These are phyloP conservation scores for Mangifera indica DNA, from an alignment of 345 rosid genomes.

Conservation along the genomic window DNA sequence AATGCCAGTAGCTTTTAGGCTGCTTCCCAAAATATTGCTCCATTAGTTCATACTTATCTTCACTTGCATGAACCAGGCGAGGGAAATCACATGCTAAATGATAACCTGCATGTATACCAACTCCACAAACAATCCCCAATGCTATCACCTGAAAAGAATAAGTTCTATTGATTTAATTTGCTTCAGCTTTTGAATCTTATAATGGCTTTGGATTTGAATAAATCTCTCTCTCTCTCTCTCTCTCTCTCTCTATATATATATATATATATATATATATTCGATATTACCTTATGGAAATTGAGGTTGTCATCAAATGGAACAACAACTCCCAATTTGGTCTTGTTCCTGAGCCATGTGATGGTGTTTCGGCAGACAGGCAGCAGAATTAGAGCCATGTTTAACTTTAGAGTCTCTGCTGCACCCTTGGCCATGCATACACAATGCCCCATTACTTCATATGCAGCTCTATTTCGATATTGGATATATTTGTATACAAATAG, in stretches of 20 bases:
- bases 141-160: slow-evolving; percentile 49
- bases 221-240: too few relatives aligned
- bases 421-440: slow-evolving; percentile 78
- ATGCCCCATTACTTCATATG: slow-evolving; percentile 51
- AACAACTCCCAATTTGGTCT: slow-evolving; percentile 31
- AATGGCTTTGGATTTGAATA: too few relatives aligned
- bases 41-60: slow-evolving; percentile 47
- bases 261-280: too few relatives aligned
- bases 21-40: slow-evolving; percentile 52
- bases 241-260: too few relatives aligned
- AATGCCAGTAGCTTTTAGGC: slow-evolving; percentile 59
- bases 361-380: too few relatives aligned
- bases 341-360: too few relatives aligned
- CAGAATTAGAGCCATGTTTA: slow-evolving; percentile 19
- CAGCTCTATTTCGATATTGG: slow-evolving; percentile 45
- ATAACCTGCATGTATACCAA: slow-evolving; percentile 48
- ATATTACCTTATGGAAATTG: slow-evolving; percentile 70
- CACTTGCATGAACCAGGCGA: slow-evolving; percentile 47
- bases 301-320: slow-evolving; percentile 80
- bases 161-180: too few relatives aligned
- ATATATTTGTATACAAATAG: slow-evolving; percentile 55
- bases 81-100: slow-evolving; percentile 73
- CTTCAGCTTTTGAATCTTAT: too few relatives aligned
- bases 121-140: slow-evolving; percentile 49
- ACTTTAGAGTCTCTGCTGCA: slow-evolving; percentile 61